Evolutionary conservation across 1,139 yeast genomes (phyloP).

Genomic region (Arxiozyma telluris): DNA sequence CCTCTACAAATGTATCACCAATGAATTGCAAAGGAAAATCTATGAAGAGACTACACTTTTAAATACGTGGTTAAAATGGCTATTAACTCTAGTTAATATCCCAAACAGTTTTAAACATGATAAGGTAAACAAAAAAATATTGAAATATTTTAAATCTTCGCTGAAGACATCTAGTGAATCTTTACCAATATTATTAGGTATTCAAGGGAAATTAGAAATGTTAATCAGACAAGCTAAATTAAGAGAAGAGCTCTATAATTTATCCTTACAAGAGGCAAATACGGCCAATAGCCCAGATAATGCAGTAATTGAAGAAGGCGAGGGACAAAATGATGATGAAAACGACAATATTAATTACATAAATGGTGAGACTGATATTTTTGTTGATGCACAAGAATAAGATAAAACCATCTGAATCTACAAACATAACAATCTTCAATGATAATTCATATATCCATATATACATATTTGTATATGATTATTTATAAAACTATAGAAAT

Average conservation of each 20-base stretch:
- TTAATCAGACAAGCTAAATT: conserved; percentile 64
- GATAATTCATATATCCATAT: not conserved
- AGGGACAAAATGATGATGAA: conserved; percentile 2
- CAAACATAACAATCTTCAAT: not conserved
- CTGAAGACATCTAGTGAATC: conserved; percentile 22
- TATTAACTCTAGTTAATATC: conserved; percentile 17
- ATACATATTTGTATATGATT: too few relatives aligned
- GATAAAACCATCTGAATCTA: not conserved
- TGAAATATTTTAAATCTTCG: conserved; percentile 23
- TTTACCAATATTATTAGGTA: conserved; percentile 64
- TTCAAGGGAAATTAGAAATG: conserved; percentile 79
- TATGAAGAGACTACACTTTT: conserved; percentile 16
- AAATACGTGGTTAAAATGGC: conserved; percentile 26
- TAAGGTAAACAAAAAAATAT: conserved; percentile 18
- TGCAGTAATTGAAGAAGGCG: conserved; percentile 10
- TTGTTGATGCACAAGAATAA: conserved; percentile 32
- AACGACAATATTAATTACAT: conserved; percentile 36
- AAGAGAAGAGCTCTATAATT: conserved; percentile 43
- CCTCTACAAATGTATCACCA: conserved; percentile 14
- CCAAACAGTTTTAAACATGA: conserved; percentile 10
- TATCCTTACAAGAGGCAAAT: conserved; percentile 13
- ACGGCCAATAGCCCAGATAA: conserved; percentile 5
- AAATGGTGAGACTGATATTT: conserved; percentile 45
- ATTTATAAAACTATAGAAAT: not conserved
- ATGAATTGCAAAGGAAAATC: conserved; percentile 16